phyloP scores from a whole-genome alignment of 495 filamentous ascomycete species.

The Hypoxylon rickii region DNA sequence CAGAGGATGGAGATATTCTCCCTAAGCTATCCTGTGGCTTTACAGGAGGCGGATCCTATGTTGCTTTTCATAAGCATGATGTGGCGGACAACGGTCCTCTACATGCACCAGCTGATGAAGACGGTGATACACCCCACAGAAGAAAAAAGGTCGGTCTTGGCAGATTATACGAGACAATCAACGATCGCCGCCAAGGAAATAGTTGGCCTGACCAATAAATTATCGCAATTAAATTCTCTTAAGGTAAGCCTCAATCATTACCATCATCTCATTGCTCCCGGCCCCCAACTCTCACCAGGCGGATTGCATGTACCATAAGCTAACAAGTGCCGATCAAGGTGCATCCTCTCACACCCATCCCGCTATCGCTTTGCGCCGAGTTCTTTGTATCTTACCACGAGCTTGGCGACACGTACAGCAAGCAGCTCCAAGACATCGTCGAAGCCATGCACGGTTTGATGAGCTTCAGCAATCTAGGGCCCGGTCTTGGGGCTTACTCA shows the following conservation, averaged over 20 bases:
- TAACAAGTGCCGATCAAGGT: conserved; percentile 18
- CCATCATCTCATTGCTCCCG: neutral
- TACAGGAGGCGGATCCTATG: conserved; percentile 52
- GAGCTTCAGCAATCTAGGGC: conserved; percentile 33
- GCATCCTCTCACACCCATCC: conserved; percentile 32
- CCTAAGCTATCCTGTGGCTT: conserved; percentile 37
- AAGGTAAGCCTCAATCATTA: conserved; percentile 38
- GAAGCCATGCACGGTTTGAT: conserved; percentile 34
- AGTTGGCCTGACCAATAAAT: conserved; percentile 44
- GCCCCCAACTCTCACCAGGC: too few relatives aligned
- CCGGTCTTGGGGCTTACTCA: conserved; percentile 22
- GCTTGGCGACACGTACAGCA: conserved; percentile 28
- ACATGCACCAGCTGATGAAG: conserved; percentile 46
- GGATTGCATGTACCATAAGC: too few relatives aligned
- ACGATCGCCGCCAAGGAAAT: conserved; percentile 49
- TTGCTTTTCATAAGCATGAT: conserved; percentile 50
- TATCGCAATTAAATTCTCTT: conserved; percentile 51
- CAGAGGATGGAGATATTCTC: conserved; percentile 43
- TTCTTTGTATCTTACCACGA: conserved; percentile 29
- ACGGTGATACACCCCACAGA: conserved; percentile 21
- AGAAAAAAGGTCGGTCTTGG: conserved; percentile 31
- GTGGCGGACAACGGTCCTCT: conserved; percentile 50
- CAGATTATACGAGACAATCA: conserved; percentile 43
- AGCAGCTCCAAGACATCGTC: conserved; percentile 29
- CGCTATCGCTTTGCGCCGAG: conserved; percentile 27